Evolutionary conservation across 768 basidiomycete species (phyloP).

Genomic region (Suillus hirtellus): DNA sequence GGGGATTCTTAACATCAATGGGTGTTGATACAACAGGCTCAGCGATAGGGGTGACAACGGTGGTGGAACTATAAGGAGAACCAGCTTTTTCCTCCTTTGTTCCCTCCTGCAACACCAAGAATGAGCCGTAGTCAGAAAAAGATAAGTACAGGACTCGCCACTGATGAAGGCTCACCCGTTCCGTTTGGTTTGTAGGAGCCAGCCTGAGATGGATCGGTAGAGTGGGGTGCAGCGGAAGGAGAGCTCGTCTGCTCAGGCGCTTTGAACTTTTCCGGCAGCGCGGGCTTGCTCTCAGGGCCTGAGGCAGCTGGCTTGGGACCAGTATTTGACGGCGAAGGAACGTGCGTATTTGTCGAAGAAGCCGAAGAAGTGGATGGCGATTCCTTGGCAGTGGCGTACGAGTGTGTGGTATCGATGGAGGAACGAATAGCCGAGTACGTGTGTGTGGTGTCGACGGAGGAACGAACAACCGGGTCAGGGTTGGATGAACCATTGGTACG

Average conservation of each 20-base stretch:
- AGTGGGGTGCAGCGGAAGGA: not conserved
- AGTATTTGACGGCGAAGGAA: not conserved
- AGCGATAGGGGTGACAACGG: slow-evolving; percentile 13
- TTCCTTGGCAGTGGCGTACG: slow-evolving; percentile 18
- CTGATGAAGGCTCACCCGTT: slow-evolving; percentile 34
- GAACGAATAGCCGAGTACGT: too few species aligned
- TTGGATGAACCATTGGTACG: slow-evolving; percentile 34
- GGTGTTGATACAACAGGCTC: slow-evolving; percentile 30
- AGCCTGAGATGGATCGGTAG: slow-evolving; percentile 3
- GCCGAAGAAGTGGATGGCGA: slow-evolving; percentile 10
- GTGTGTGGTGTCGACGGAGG: slow-evolving; percentile 27
- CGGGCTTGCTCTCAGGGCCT: not conserved
- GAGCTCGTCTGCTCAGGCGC: not conserved
- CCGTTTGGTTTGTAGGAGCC: slow-evolving; percentile 7
- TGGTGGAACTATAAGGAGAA: slow-evolving; percentile 15
- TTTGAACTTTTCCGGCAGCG: slow-evolving; percentile 16
- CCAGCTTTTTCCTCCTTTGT: slow-evolving; percentile 5
- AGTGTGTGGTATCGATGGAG: slow-evolving; percentile 27
- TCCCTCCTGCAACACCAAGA: slow-evolving; percentile 22
- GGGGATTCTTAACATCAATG: slow-evolving; percentile 22
- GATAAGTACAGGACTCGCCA: slow-evolving; percentile 26
- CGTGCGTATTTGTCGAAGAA: not conserved
- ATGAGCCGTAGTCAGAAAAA: slow-evolving; percentile 34
- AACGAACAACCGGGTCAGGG: slow-evolving; percentile 23
- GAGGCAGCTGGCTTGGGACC: not conserved